A percentile compares a stretch with the other conserved stretches of the same genome.
Evolutionary conservation across 2,329 filamentous ascomycete genomes (phyloP).

Genomic region (Apiospora marii): DNA sequence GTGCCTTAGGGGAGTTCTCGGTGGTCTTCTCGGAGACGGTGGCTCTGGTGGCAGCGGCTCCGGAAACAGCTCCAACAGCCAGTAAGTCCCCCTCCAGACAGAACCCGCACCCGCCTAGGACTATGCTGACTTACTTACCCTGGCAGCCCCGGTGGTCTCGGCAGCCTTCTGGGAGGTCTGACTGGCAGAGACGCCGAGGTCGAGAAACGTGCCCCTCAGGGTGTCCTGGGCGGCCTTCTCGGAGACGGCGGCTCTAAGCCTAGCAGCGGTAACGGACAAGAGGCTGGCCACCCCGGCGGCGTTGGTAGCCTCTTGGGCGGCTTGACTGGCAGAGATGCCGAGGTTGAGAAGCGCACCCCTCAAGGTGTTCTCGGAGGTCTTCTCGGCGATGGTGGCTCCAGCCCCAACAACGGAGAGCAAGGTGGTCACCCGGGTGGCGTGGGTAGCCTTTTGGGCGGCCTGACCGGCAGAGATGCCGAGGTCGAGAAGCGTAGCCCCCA

Average conservation of each 20-base stretch:
- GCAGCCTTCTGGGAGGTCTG: background rate
- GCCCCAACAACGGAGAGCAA: background rate
- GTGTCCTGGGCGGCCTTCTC: constrained; percentile 10
- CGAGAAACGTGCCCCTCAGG: constrained; percentile 16
- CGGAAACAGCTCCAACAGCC: background rate
- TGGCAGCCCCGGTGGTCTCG: background rate
- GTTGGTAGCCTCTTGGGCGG: background rate
- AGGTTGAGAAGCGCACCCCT: constrained; percentile 9
- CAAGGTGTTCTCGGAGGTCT: constrained; percentile 15
- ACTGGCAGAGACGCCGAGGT: background rate
- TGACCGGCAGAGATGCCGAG: constrained; percentile 7
- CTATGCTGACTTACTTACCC: too few species aligned
- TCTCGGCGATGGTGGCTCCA: background rate
- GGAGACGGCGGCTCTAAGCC: background rate
- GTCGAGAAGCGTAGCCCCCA: background rate
- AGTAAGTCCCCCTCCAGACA: background rate
- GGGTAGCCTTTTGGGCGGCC: constrained; percentile 4
- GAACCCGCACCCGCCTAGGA: background rate
- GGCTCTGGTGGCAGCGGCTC: background rate
- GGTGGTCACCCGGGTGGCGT: background rate
- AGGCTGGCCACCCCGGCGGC: background rate
- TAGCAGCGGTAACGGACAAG: too few species aligned
- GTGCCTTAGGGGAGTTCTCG: background rate
- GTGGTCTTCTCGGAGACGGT: constrained; percentile 15
- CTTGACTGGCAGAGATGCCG: background rate